phyloP scores from a whole-genome alignment of 495 filamentous ascomycete genomes.

The Aeminium ludgeri region DNA sequence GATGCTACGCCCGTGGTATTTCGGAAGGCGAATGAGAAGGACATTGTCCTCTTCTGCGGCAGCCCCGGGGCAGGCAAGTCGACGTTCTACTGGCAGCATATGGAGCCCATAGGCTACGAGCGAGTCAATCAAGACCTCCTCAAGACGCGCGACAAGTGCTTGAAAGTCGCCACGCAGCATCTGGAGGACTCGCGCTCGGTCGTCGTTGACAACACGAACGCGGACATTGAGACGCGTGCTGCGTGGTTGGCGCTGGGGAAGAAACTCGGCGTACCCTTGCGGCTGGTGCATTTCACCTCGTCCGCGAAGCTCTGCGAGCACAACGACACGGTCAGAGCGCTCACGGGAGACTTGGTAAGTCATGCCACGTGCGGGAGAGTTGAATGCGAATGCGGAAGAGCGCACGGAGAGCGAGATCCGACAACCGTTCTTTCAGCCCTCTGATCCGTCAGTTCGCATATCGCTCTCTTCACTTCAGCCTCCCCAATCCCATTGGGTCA shows the following conservation, averaged over 20 bases:
- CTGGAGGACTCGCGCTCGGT: conserved; percentile 50
- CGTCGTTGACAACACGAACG: conserved; percentile 83
- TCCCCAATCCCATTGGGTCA: not conserved
- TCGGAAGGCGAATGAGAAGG: conserved; percentile 44
- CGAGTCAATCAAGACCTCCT: conserved; percentile 80
- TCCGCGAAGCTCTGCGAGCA: conserved; percentile 60
- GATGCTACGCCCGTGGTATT: conserved; percentile 30
- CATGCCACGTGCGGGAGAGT: not conserved
- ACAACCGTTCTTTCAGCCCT: too few relatives aligned
- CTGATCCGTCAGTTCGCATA: too few relatives aligned
- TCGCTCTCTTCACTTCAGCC: not conserved
- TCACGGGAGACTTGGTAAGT: conserved; percentile 39
- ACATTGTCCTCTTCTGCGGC: conserved; percentile 74
- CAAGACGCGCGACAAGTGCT: conserved; percentile 73
- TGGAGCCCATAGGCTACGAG: conserved; percentile 66
- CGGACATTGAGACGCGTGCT: conserved; percentile 53
- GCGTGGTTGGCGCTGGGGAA: conserved; percentile 61
- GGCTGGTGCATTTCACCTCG: conserved; percentile 74
- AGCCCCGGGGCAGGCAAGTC: conserved; percentile 82
- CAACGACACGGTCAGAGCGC: conserved; percentile 69
- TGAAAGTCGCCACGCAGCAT: conserved; percentile 52
- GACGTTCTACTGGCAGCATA: conserved; percentile 65
- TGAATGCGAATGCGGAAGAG: too few relatives aligned
- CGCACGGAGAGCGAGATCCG: too few relatives aligned
- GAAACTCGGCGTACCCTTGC: conserved; percentile 54